Conservation (phyloP, 768 basidiomycete species). For the Lactifluus rugatus region DNA sequence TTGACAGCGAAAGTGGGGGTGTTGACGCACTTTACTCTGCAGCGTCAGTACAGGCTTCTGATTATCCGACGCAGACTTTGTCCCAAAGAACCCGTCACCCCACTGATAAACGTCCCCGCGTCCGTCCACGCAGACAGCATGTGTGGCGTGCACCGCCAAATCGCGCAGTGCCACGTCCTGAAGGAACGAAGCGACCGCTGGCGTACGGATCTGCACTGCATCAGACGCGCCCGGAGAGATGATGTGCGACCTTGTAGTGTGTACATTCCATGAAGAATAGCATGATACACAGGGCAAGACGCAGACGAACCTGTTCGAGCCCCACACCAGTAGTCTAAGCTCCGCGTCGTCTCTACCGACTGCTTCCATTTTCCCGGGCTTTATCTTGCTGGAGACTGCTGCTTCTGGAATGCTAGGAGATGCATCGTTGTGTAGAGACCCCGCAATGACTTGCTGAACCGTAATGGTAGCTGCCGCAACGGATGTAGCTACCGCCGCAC, state of each 20-base stretch:
- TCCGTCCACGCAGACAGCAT: conserved; percentile 70
- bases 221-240: conserved; percentile 33
- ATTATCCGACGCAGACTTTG: conserved; percentile 21
- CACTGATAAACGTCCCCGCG: conserved; percentile 79
- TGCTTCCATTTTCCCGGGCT: neutral
- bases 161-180: conserved; percentile 65
- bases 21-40: conserved; percentile 47
- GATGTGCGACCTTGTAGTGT: conserved; percentile 33
- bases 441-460: conserved; percentile 1
- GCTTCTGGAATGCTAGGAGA: conserved; percentile 4
- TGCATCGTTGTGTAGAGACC: conserved; percentile 30
- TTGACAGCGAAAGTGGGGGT: neutral
- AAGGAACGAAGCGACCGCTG: conserved; percentile 47
- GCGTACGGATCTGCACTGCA: conserved; percentile 38
- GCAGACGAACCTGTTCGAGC: conserved; percentile 53
- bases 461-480: neutral
- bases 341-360: conserved; percentile 31
- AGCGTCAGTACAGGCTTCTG: conserved; percentile 43
- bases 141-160: conserved; percentile 51
- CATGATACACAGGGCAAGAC: neutral
- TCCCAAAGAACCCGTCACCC: conserved; percentile 55
- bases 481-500: conserved; percentile 2
- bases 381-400: neutral
- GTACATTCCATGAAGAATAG: neutral
- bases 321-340: conserved; percentile 45